These are phyloP conservation scores for Mortierella sp. DNA, from an alignment of 371 early-diverging fungal genomes.

Conservation along the genomic window DNA sequence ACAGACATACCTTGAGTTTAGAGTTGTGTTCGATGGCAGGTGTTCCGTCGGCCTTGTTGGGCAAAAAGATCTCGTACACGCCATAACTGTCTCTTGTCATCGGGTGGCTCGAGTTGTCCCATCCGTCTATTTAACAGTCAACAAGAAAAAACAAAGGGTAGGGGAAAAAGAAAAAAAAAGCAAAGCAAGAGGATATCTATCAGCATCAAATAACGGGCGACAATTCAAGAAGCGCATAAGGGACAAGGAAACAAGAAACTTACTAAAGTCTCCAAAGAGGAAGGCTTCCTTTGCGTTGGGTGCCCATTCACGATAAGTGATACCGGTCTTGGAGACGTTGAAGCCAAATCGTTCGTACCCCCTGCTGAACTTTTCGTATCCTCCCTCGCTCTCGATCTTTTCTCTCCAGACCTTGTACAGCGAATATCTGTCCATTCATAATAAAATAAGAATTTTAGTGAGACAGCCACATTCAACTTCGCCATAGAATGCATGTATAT, in stretches of 20 bases:
- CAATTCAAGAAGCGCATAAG: too few species aligned
- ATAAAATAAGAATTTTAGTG: neutral
- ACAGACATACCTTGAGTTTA: conserved; percentile 83
- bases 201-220: too few species aligned
- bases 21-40: conserved; percentile 85
- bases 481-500: neutral
- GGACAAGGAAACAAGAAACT: conserved; percentile 28
- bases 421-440: conserved; percentile 57
- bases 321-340: conserved; percentile 66
- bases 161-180: neutral
- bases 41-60: conserved; percentile 66
- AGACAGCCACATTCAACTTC: too few species aligned
- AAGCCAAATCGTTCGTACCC: conserved; percentile 89
- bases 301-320: conserved; percentile 95
- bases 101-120: conserved; percentile 79
- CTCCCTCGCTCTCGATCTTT: conserved; percentile 79
- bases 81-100: conserved; percentile 86
- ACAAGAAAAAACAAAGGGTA: neutral
- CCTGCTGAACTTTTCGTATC: conserved; percentile 84
- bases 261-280: conserved; percentile 95
- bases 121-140: conserved; percentile 75
- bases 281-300: conserved; percentile 86
- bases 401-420: conserved; percentile 74
- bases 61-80: conserved; percentile 80
- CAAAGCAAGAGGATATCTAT: neutral